Conservation (phyloP, 202 grass and related monocot species). For the Setaria viridis region DNA sequence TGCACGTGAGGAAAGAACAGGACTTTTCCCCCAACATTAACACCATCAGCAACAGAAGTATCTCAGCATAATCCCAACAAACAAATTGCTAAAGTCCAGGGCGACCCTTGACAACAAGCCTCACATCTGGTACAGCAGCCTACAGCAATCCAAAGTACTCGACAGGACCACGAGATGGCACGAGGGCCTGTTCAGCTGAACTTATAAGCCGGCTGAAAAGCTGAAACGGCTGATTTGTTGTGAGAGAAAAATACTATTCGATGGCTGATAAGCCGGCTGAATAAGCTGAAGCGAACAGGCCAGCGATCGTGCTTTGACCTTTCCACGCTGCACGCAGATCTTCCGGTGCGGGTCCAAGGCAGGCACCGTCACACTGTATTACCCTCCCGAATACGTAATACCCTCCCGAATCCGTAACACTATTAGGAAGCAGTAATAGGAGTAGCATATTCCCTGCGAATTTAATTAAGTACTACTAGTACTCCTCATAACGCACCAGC, state of each 20-base stretch:
- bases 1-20: background rate
- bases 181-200: background rate
- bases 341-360: constrained; percentile 18
- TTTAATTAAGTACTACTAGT: background rate
- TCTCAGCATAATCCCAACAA: background rate
- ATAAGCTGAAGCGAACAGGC: too few relatives aligned
- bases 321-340: constrained; percentile 21
- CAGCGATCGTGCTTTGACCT: constrained; percentile 5
- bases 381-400: constrained; percentile 10
- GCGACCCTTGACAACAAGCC: constrained; percentile 1
- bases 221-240: too few relatives aligned
- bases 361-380: constrained; percentile 21
- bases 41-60: background rate
- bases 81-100: background rate
- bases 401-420: constrained; percentile 10
- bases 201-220: too few relatives aligned
- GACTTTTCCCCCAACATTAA: background rate
- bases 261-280: too few relatives aligned
- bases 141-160: background rate
- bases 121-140: constrained; percentile 7
- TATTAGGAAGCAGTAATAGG: background rate
- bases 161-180: background rate
- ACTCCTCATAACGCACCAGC: background rate
- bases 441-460: background rate
- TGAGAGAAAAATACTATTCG: too few relatives aligned